Evolutionary conservation across 768 basidiomycete genomes (phyloP), one percentile per base, ranked within the genome.

Genomic region (Lepiota subincarnata): DNA sequence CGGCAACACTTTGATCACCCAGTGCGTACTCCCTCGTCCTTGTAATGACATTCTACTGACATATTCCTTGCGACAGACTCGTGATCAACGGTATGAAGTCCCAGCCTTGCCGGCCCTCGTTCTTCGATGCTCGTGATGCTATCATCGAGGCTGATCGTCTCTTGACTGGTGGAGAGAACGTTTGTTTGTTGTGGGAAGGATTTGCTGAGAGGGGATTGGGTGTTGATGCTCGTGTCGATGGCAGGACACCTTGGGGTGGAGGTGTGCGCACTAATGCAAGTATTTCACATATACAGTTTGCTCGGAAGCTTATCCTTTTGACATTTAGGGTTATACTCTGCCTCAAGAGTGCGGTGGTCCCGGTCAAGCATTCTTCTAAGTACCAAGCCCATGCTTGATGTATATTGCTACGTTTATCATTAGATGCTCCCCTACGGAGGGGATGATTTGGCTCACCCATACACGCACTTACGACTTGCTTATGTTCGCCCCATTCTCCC

Each of bases 41-140:
- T 22, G 16, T 46, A 7, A 48, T 34, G 18, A 20, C 36, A 18
- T 3, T 4, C 11, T 13, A 13, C 50, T 55, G 18, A 39, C 54
- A 16, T 34, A 19, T 12, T 12, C 12, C 24, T 46, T 28, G 8
- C 6, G 19, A 18, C 46, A 82, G 83, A 66, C 84, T 98, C 41
- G 86, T 97, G 39, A 50, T 98, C 24, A 86, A 87, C 65, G 94
- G 79, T 8, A 96, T 99, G 94, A 98, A 98, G 78, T 74, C 97
- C 40, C 95, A 98, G 66, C 83, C 86, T 3, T 99, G 96, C 73
- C 79, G 87, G 22, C 96, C 96, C 16, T 79, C 76, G 42, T 95
- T 96, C 85, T 89, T 93, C 63, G 85, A 93, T 52, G 89, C 93
- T 14, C 84, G 93, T 55, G 85, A 87, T 66, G 90, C 92, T 13